phyloP scores from a whole-genome alignment of 2,329 filamentous ascomycete species.

The Penicillium sp. region DNA sequence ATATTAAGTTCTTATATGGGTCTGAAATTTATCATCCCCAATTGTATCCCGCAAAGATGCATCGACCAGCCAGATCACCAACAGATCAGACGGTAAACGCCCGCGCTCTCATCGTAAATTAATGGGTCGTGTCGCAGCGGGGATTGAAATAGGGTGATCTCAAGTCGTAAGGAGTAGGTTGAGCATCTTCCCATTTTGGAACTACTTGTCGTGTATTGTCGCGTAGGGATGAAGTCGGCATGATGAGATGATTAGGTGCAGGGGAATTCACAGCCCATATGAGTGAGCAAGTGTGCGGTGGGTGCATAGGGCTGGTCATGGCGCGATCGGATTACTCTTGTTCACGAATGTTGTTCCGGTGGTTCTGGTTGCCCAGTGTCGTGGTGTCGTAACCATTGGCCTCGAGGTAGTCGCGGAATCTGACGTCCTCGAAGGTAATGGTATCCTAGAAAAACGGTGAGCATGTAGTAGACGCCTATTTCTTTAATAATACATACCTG shows the following conservation, averaged over 20 bases:
- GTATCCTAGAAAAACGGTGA: conserved; percentile 63
- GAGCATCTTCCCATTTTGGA: neutral
- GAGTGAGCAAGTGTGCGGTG: neutral
- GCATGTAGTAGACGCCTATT: neutral
- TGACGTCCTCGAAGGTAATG: conserved; percentile 72
- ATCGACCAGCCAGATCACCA: conserved; percentile 15
- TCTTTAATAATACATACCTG: conserved; percentile 39
- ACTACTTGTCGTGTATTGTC: conserved; percentile 5
- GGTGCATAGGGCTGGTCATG: neutral
- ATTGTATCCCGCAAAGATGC: conserved; percentile 5
- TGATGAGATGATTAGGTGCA: neutral
- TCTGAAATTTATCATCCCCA: neutral
- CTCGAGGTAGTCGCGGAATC: conserved; percentile 72
- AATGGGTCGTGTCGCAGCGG: conserved; percentile 2
- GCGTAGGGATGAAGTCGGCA: conserved; percentile 10
- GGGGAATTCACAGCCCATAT: neutral
- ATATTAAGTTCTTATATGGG: neutral
- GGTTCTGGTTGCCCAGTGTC: conserved; percentile 49
- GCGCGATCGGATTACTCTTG: neutral
- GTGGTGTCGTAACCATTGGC: conserved; percentile 72
- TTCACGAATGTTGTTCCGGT: conserved; percentile 2
- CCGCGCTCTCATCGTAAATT: conserved; percentile 2
- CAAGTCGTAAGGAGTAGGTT: conserved; percentile 12
- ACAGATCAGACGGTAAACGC: conserved; percentile 14
- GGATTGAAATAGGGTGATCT: neutral